Percentiles rank a stretch among this genome's conserved stretches.
These are phyloP conservation scores for Saitozyma podzolica DNA, from an alignment of 768 basidiomycete species.

Conservation along the genomic window DNA sequence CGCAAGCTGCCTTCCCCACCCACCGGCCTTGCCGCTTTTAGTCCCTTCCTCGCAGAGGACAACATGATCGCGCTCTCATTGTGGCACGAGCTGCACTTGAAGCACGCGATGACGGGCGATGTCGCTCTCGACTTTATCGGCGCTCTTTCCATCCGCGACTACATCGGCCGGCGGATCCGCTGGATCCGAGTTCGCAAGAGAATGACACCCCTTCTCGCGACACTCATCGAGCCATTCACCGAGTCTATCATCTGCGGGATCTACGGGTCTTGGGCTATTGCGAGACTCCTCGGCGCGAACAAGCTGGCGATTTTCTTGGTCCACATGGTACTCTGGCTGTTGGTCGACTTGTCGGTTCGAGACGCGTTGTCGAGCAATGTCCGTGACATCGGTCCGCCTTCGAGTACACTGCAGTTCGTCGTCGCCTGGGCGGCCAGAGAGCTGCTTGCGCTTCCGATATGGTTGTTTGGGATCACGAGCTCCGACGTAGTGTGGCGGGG, in stretches of 20 bases:
- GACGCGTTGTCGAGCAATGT: conserved; percentile 70
- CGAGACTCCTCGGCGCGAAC: conserved; percentile 51
- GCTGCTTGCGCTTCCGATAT: conserved; percentile 82
- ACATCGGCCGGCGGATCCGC: conserved; percentile 82
- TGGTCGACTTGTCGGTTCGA: conserved; percentile 79
- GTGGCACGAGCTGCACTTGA: conserved; percentile 87
- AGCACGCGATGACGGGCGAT: conserved; percentile 88
- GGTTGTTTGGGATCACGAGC: conserved; percentile 76
- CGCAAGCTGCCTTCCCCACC: conserved; percentile 41
- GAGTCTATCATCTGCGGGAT: conserved; percentile 74
- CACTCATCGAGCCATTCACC: conserved; percentile 86
- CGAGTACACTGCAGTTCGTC: conserved; percentile 63
- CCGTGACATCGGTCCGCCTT: conserved; percentile 54
- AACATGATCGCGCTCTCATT: conserved; percentile 92
- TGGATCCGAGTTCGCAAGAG: conserved; percentile 97
- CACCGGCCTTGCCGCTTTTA: conserved; percentile 74
- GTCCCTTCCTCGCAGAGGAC: conserved; percentile 90
- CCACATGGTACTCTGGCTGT: conserved; percentile 64
- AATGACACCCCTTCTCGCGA: conserved; percentile 79
- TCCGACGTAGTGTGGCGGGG: conserved; percentile 87
- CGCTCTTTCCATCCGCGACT: conserved; percentile 78
- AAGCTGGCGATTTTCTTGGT: conserved; percentile 58
- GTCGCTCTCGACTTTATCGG: conserved; percentile 86
- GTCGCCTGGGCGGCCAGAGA: conserved; percentile 79
- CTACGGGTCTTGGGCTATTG: conserved; percentile 63